Evolutionary conservation across 495 filamentous ascomycete species (phyloP).

Genomic region (Cercophora samala): DNA sequence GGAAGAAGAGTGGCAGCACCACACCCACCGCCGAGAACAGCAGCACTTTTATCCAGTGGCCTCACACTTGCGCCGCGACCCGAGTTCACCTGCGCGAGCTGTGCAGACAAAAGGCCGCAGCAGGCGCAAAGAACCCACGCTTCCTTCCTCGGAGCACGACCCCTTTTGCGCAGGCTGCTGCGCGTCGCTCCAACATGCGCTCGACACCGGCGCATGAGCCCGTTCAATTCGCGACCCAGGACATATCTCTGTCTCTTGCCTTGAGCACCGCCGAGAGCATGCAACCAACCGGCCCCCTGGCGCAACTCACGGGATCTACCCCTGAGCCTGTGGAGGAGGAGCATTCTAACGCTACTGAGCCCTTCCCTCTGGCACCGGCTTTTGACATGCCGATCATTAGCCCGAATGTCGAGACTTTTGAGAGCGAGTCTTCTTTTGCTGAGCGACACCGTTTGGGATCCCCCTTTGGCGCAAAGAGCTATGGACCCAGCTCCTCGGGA

Average conservation of each 20-base stretch:
- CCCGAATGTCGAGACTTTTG: conserved; percentile 19
- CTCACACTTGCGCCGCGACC: conserved; percentile 76
- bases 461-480: conserved; percentile 55
- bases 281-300: conserved; percentile 67
- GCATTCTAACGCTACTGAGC: conserved; percentile 4
- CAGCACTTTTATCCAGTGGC: conserved; percentile 60
- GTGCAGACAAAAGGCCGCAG: conserved; percentile 73
- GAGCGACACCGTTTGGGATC: conserved; percentile 55
- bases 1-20: conserved; percentile 57
- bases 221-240: conserved; percentile 59
- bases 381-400: neutral
- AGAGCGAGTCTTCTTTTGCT: conserved; percentile 30
- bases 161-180: conserved; percentile 59
- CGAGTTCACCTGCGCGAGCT: conserved; percentile 76
- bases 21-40: conserved; percentile 58
- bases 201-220: conserved; percentile 36
- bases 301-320: conserved; percentile 49
- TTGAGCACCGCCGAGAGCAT: conserved; percentile 77
- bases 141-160: conserved; percentile 72
- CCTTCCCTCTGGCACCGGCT: conserved; percentile 1
- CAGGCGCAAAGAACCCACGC: conserved; percentile 53
- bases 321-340: conserved; percentile 23
- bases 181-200: conserved; percentile 44
- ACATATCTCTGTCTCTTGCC: conserved; percentile 80
- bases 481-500: conserved; percentile 49